Conservation (phyloP, 352 stramenopile genomes). For the Globisporangium canariense region DNA sequence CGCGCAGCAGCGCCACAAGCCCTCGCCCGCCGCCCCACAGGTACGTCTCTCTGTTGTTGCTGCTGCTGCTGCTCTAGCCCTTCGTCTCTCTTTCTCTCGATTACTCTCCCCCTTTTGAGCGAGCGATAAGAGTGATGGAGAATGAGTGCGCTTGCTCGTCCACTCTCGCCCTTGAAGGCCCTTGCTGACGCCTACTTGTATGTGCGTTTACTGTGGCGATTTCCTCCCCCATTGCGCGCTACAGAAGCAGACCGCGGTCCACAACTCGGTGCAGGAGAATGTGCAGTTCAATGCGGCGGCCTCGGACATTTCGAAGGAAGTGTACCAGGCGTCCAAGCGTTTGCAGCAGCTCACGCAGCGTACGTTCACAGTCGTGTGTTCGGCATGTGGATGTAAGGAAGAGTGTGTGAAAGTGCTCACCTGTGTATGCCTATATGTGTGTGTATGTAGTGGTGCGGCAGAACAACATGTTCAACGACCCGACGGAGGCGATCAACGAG, state of each 20-base stretch:
- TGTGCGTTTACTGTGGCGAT: background rate
- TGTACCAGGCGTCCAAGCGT: conserved; percentile 73
- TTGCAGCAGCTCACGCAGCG: conserved; percentile 77
- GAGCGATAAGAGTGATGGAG: background rate
- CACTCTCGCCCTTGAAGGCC: no score
- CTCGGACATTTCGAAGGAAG: conserved; percentile 81
- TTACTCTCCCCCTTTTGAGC: background rate
- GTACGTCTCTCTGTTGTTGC: conserved; percentile 11
- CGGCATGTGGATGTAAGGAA: background rate
- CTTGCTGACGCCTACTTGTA: background rate
- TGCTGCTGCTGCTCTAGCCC: background rate
- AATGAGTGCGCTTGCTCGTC: no score
- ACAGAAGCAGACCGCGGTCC: conserved; percentile 32
- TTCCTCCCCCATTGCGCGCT: no score
- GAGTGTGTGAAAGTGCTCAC: background rate
- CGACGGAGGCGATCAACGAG: conserved; percentile 81
- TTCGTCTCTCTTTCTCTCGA: background rate
- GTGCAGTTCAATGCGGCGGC: conserved; percentile 77
- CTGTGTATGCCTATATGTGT: background rate
- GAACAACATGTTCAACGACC: conserved; percentile 90
- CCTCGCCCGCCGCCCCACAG: conserved; percentile 15
- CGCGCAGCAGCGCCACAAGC: conserved; percentile 27
- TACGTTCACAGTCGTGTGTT: conserved; percentile 26
- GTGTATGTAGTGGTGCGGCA: conserved; percentile 66
- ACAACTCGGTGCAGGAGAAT: conserved; percentile 62